A percentile compares a stretch with the other conserved stretches of the same genome.
These are phyloP conservation scores for Epithele typhae DNA, from an alignment of 768 basidiomycete genomes.

Conservation along the genomic window DNA sequence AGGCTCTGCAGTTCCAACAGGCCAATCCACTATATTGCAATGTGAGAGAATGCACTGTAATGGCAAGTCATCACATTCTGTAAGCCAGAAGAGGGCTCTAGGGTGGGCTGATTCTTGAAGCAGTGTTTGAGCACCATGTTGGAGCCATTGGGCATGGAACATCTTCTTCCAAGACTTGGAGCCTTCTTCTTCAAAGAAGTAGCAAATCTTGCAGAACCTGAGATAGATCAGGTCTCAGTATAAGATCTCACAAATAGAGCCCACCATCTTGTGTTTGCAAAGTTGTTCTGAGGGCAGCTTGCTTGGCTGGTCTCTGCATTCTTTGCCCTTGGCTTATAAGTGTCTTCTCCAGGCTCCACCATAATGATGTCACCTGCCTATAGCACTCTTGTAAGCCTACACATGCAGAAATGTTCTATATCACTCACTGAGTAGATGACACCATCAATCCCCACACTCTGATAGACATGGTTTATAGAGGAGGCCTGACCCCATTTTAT, in stretches of 20 bases:
- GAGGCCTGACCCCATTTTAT: slow-evolving; percentile 32
- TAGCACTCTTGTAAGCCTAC: too few relatives aligned
- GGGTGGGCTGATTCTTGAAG: slow-evolving; percentile 67
- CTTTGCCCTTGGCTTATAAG: slow-evolving; percentile 35
- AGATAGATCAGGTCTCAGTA: background rate
- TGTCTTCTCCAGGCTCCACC: slow-evolving; percentile 54
- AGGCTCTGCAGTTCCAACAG: slow-evolving; percentile 41
- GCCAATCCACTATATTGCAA: slow-evolving; percentile 45
- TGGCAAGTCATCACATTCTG: slow-evolving; percentile 52
- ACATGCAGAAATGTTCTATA: too few relatives aligned
- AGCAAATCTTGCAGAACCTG: slow-evolving; percentile 71
- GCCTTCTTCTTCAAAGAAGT: slow-evolving; percentile 45
- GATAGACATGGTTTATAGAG: slow-evolving; percentile 32
- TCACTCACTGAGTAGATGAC: slow-evolving; percentile 47
- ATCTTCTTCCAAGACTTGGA: slow-evolving; percentile 30
- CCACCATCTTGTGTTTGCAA: slow-evolving; percentile 61
- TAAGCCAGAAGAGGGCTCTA: slow-evolving; percentile 49
- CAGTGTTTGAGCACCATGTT: slow-evolving; percentile 61
- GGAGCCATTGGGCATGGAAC: slow-evolving; percentile 72
- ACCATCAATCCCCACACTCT: slow-evolving; percentile 51
- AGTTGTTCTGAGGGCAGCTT: slow-evolving; percentile 43
- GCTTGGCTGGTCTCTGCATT: slow-evolving; percentile 37
- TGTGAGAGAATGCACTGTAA: slow-evolving; percentile 55
- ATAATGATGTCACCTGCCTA: slow-evolving; percentile 64
- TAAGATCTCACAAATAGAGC: slow-evolving; percentile 9